phyloP scores from a whole-genome alignment of 768 basidiomycete species.

The Lanmaoa rubissima region DNA sequence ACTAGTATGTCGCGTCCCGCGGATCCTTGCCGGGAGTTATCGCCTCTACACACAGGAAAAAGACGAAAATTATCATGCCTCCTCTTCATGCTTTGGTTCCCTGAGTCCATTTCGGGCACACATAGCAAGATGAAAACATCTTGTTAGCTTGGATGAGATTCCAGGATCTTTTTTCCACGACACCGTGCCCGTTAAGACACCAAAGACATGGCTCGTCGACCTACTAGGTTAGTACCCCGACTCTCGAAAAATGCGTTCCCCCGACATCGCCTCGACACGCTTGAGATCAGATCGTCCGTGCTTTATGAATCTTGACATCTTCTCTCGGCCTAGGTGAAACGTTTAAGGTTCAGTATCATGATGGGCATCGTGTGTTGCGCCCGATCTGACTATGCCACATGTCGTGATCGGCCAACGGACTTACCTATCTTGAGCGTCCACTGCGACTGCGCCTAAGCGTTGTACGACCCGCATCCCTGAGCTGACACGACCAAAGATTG shows the following conservation, averaged over 20 bases:
- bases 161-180: no score
- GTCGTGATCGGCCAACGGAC: slow-evolving; percentile 24
- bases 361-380: neutral
- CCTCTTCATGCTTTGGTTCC: no score
- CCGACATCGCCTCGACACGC: neutral
- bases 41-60: no score
- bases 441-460: slow-evolving; percentile 85
- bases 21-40: no score
- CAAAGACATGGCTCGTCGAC: no score
- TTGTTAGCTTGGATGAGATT: no score
- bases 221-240: neutral
- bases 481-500: slow-evolving; percentile 88
- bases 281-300: slow-evolving; percentile 29
- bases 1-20: no score
- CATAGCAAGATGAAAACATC: no score
- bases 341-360: neutral
- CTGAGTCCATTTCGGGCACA: no score
- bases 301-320: slow-evolving; percentile 90
- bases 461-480: slow-evolving; percentile 92
- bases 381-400: neutral
- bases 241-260: neutral
- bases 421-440: slow-evolving; percentile 84
- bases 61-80: no score
- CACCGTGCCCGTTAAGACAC: no score
- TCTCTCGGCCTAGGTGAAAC: slow-evolving; percentile 49